A percentile compares a stretch with the other conserved stretches of the same genome.
These are phyloP conservation scores for Ilyonectria destructans DNA, from an alignment of 2,329 filamentous ascomycete species.

Conservation along the genomic window DNA sequence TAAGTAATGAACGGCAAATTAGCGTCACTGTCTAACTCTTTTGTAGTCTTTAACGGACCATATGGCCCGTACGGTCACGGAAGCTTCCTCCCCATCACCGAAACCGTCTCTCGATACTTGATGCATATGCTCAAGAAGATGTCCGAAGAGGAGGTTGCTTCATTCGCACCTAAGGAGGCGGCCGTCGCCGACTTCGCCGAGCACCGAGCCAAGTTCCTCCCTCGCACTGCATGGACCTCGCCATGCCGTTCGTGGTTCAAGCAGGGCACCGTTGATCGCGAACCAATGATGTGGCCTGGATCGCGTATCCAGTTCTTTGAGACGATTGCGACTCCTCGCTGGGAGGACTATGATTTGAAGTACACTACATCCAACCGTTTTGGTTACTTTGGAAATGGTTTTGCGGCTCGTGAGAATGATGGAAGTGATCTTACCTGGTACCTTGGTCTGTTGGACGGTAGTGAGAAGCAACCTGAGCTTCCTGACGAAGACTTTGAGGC, in stretches of 20 bases:
- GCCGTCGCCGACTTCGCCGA: constrained; percentile 52
- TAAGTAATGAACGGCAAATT: constrained; percentile 2
- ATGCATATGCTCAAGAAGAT: constrained; percentile 52
- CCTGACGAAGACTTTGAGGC: constrained; percentile 45
- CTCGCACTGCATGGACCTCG: constrained; percentile 45
- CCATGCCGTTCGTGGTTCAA: constrained; percentile 51
- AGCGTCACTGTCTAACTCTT: background rate
- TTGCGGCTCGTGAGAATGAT: constrained; percentile 36
- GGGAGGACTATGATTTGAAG: constrained; percentile 48
- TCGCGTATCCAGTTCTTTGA: constrained; percentile 49
- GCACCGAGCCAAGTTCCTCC: constrained; percentile 50
- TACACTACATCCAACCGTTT: constrained; percentile 46
- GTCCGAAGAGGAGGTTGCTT: constrained; percentile 44
- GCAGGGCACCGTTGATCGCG: constrained; percentile 44
- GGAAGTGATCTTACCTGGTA: constrained; percentile 43
- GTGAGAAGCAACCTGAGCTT: constrained; percentile 42
- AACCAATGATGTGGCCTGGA: constrained; percentile 49
- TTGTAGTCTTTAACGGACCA: constrained; percentile 47
- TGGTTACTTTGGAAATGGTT: constrained; percentile 48
- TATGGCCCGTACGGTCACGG: constrained; percentile 49
- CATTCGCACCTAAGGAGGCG: constrained; percentile 44
- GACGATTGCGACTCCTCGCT: constrained; percentile 45
- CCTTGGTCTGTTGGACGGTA: constrained; percentile 28
- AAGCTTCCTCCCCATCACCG: constrained; percentile 47
- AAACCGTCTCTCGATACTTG: constrained; percentile 49